These are phyloP conservation scores for Prunus davidiana DNA, from an alignment of 306 rosid genomes.

Conservation along the genomic window DNA sequence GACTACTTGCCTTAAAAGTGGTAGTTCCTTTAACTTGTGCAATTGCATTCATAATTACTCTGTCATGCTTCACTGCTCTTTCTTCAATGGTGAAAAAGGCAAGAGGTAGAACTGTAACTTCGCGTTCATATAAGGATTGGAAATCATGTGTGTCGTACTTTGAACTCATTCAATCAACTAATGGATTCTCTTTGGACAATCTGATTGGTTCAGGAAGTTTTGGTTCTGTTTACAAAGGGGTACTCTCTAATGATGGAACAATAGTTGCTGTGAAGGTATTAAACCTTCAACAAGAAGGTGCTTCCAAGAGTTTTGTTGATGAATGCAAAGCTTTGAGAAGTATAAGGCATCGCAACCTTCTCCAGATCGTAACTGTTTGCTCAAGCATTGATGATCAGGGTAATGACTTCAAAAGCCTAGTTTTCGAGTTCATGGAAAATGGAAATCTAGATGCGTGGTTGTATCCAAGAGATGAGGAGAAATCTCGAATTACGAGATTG, in stretches of 20 bases:
- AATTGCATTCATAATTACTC: not conserved
- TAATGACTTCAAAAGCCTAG: constrained; percentile 33
- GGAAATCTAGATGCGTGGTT: constrained; percentile 31
- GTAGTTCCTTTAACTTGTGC: constrained; percentile 3
- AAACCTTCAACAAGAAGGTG: not conserved
- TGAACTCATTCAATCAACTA: not conserved
- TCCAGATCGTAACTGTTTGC: constrained; percentile 30
- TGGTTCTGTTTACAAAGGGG: not conserved
- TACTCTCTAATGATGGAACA: not conserved
- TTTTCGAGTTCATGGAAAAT: constrained; percentile 35
- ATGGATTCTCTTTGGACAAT: not conserved
- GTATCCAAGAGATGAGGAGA: not conserved
- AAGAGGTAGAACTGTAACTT: not conserved
- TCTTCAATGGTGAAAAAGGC: not conserved
- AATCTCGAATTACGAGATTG: constrained; percentile 10
- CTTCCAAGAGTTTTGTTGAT: not conserved
- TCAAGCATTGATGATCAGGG: constrained; percentile 13
- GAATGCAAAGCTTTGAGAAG: constrained; percentile 3
- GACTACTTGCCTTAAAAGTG: constrained; percentile 16
- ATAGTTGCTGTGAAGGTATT: not conserved
- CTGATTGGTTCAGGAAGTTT: not conserved
- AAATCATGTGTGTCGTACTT: not conserved
- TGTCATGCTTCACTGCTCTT: not conserved
- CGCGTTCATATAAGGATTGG: constrained; percentile 1
- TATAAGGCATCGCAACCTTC: constrained; percentile 36